Percentiles rank a stretch among this genome's conserved stretches.
Evolutionary conservation across 768 basidiomycete genomes (phyloP).

Genomic region (Tubosaeta brunneosetosa): DNA sequence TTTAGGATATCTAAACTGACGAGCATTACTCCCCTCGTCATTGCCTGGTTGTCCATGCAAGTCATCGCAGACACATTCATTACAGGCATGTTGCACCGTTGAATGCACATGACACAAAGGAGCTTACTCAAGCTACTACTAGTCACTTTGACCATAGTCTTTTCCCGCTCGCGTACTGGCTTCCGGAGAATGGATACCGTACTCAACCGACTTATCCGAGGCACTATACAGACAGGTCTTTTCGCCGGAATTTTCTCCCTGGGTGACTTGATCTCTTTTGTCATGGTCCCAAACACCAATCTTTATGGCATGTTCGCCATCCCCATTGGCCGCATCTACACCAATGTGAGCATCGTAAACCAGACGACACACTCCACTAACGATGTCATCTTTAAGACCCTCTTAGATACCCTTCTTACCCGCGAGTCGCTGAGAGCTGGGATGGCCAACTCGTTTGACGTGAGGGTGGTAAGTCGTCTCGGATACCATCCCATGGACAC

Average conservation of each 20-base stretch:
- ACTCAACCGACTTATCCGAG: constrained; percentile 50
- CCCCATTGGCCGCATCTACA: constrained; percentile 40
- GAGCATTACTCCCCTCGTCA: constrained; percentile 40
- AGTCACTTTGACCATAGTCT: constrained; percentile 25
- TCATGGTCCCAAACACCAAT: constrained; percentile 26
- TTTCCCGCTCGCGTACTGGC: constrained; percentile 44
- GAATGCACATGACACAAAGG: neutral
- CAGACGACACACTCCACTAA: neutral
- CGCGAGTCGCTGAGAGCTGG: constrained; percentile 3
- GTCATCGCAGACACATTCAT: constrained; percentile 41
- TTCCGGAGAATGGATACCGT: constrained; percentile 48
- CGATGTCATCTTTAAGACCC: neutral
- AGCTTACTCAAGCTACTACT: neutral
- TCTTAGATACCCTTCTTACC: constrained; percentile 10
- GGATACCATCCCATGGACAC: neutral
- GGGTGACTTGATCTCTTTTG: constrained; percentile 41
- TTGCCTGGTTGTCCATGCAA: constrained; percentile 45
- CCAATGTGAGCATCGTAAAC: constrained; percentile 35
- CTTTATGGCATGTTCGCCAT: constrained; percentile 37
- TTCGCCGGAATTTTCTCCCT: constrained; percentile 50
- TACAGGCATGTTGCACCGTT: constrained; percentile 31
- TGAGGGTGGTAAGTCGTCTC: constrained; percentile 19
- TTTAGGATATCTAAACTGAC: constrained; percentile 40
- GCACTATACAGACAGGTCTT: constrained; percentile 50
- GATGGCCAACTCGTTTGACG: constrained; percentile 9